These are phyloP conservation scores for Lasiodiplodia sp. DNA, from an alignment of 2,329 filamentous ascomycete genomes.

Conservation along the genomic window DNA sequence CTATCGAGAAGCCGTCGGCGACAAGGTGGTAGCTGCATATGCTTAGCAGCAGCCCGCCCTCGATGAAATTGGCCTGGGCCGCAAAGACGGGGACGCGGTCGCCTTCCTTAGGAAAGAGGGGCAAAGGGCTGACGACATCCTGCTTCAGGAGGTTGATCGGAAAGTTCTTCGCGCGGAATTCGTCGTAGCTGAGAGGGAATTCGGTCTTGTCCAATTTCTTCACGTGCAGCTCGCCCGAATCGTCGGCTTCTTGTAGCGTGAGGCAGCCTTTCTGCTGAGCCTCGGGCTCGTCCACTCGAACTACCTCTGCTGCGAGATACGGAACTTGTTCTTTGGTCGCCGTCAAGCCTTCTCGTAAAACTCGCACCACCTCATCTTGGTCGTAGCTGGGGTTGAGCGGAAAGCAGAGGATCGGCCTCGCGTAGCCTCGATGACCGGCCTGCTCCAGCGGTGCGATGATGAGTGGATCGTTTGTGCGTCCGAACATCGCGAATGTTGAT, in stretches of 20 bases:
- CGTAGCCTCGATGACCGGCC: slow-evolving; percentile 9
- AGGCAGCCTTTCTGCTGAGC: slow-evolving; percentile 6
- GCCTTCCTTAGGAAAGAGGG: not conserved
- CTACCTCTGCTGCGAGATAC: slow-evolving; percentile 11
- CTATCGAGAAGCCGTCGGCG: slow-evolving; percentile 37
- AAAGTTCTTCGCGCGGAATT: slow-evolving; percentile 15
- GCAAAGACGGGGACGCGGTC: slow-evolving; percentile 39
- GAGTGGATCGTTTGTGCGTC: slow-evolving; percentile 12
- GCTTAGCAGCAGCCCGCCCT: slow-evolving; percentile 45
- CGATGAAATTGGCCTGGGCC: slow-evolving; percentile 45
- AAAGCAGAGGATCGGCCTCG: slow-evolving; percentile 22
- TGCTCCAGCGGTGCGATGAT: slow-evolving; percentile 16
- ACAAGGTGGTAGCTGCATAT: slow-evolving; percentile 45
- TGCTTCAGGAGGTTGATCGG: not conserved
- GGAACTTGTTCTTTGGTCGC: slow-evolving; percentile 12
- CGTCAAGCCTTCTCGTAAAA: not conserved
- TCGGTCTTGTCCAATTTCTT: not conserved
- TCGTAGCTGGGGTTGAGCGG: not conserved
- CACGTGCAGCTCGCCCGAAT: not conserved
- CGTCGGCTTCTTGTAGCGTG: not conserved
- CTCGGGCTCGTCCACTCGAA: not conserved
- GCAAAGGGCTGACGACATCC: not conserved
- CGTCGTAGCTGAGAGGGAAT: slow-evolving; percentile 17
- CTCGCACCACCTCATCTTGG: slow-evolving; percentile 6
- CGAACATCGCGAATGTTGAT: slow-evolving; percentile 10